Percentiles rank a stretch among this genome's conserved stretches.
Conservation (phyloP, 371 early-diverging fungal species). For the Mortierella sp. region DNA sequence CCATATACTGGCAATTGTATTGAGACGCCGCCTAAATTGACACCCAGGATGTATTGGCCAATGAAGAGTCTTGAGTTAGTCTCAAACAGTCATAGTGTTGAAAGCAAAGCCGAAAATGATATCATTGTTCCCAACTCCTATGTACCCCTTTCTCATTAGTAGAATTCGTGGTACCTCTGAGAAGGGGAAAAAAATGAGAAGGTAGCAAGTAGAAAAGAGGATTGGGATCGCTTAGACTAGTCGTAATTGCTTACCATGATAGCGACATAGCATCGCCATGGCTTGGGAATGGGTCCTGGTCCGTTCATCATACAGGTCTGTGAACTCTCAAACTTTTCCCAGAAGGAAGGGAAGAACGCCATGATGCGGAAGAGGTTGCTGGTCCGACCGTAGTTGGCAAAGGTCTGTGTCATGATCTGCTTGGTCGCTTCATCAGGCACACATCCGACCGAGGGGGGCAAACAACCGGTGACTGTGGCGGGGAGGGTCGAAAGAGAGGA, state of each 20-base stretch:
- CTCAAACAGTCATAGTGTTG: constrained; percentile 7
- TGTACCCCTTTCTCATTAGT: neutral
- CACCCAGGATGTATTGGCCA: constrained; percentile 8
- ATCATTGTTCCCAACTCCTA: constrained; percentile 30
- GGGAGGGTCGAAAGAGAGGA: constrained; percentile 36
- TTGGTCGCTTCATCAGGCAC: constrained; percentile 46
- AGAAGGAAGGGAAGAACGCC: constrained; percentile 76
- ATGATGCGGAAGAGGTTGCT: constrained; percentile 70
- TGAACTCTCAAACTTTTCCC: constrained; percentile 67
- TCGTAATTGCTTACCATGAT: constrained; percentile 65
- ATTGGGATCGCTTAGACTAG: neutral
- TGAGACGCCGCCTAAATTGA: constrained; percentile 70
- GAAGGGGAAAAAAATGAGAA: too few species aligned
- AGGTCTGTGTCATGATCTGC: constrained; percentile 69
- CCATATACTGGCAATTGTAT: constrained; percentile 73
- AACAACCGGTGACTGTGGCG: constrained; percentile 7
- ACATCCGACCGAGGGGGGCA: constrained; percentile 38
- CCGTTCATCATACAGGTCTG: constrained; percentile 62
- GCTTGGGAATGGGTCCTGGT: constrained; percentile 70
- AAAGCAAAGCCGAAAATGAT: constrained; percentile 20
- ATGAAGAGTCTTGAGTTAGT: constrained; percentile 9
- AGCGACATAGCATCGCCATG: constrained; percentile 74
- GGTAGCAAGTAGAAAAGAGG: neutral
- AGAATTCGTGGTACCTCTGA: constrained; percentile 2
- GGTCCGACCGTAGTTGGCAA: constrained; percentile 69